Evolutionary conservation across 768 basidiomycete genomes (phyloP), one percentile per base, ranked within the genome.

Genomic region (Suillus brevipes): DNA sequence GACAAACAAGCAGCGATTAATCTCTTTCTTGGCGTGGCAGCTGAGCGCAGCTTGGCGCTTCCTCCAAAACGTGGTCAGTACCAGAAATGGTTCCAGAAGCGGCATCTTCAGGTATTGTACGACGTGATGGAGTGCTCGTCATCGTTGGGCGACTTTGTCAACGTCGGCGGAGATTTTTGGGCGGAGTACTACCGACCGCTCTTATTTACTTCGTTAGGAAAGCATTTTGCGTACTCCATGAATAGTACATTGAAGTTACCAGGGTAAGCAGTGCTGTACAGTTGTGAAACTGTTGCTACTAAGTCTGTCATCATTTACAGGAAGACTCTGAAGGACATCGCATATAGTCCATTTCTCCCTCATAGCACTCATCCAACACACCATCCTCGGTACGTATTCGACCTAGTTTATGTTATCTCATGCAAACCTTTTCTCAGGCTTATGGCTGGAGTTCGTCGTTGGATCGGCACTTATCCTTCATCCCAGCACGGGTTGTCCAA

Each of bases 1-100:
- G 97, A 98, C 78, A 99, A 98, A 75, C 97, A 99, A 78, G 84
- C 91, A 10, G 96, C 97, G 7, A 99, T 98, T 74, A 95, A 99
- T 77, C 84, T 98, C n/a, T 99, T 99, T 77, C 87, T 99, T 4
- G 93, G 95, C 43, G 84, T 94, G 4, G 82, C 86, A 62, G 63
- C 63, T 31, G 81, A 83, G 58, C 83, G 82, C 42, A 81, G 82
- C 1, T 81, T 81, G 42, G 74, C 78, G 3, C 82, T 81, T 13
- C 79, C 84, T 1, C 81, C 82, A 3, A 81, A 84, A 3, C 84
- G 92, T 0, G 84, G 88, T 1, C 88, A 89, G 12, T 98, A 99
- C 74, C 87, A 85, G 69, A 82, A 90, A 60, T 98, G 97, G 97
- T 98, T 86, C 77, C 81, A 89, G 52, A 81, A 86, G n/a, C 81